Conservation (phyloP, 1,284 basidiomycete species). For the Microstroma glucosiphilum region DNA sequence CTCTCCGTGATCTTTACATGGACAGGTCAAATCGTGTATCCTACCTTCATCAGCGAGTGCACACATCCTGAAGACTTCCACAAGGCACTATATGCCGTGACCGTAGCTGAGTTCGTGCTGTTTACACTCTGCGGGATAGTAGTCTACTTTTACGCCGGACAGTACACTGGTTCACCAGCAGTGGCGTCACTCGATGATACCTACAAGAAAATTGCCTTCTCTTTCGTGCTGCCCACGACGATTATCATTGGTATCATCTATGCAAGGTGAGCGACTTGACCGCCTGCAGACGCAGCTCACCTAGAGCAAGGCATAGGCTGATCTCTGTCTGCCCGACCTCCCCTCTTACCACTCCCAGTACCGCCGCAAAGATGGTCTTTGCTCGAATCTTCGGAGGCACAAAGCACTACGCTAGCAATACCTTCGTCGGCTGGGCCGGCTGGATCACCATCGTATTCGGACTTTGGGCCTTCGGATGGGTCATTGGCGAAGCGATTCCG, state of each 20-base stretch:
- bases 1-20: slow-evolving; percentile 59
- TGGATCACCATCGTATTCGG: slow-evolving; percentile 60
- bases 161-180: slow-evolving; percentile 40
- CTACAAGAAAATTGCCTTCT: slow-evolving; percentile 43
- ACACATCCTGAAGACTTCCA: slow-evolving; percentile 62
- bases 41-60: slow-evolving; percentile 60
- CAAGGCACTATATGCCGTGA: slow-evolving; percentile 55
- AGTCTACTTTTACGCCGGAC: slow-evolving; percentile 58
- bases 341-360: slow-evolving; percentile 2
- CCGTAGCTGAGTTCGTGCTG: slow-evolving; percentile 59
- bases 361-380: slow-evolving; percentile 47
- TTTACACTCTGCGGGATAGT: slow-evolving; percentile 63
- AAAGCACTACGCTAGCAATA: slow-evolving; percentile 53
- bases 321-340: too few relatives aligned
- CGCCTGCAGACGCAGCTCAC: slow-evolving; percentile 11
- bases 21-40: slow-evolving; percentile 21
- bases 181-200: slow-evolving; percentile 27
- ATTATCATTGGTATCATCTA: slow-evolving; percentile 51
- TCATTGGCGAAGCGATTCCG: slow-evolving; percentile 58
- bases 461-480: slow-evolving; percentile 61
- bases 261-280: slow-evolving; percentile 12
- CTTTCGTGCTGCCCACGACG: slow-evolving; percentile 48
- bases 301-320: too few relatives aligned
- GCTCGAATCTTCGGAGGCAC: slow-evolving; percentile 1
- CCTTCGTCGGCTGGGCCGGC: slow-evolving; percentile 58